A percentile compares a stretch with the other conserved stretches of the same genome.
Conservation (phyloP, 352 stramenopile genomes). For the Phytophthora fragariae region DNA sequence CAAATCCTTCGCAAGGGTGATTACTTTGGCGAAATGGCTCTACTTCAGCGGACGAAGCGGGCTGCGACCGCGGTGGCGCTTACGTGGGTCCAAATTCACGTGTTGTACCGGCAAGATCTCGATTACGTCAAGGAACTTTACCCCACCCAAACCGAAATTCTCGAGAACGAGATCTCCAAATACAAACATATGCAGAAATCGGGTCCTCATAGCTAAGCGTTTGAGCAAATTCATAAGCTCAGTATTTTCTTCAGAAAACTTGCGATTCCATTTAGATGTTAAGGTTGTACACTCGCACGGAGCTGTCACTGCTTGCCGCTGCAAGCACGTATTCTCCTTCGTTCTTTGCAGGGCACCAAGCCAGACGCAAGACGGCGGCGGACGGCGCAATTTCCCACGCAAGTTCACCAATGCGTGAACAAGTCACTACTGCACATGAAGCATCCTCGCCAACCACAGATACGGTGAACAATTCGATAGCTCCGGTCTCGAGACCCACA, state of each 20-base stretch:
- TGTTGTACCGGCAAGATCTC: constrained; percentile 64
- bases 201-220: not conserved
- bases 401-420: constrained; percentile 30
- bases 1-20: constrained; percentile 73
- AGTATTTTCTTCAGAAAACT: not conserved
- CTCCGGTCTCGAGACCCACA: constrained; percentile 68
- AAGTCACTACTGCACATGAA: constrained; percentile 5
- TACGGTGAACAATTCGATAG: constrained; percentile 52
- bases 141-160: constrained; percentile 55
- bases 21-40: constrained; percentile 82
- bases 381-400: constrained; percentile 39
- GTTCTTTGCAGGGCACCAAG: constrained; percentile 43
- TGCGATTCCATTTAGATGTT: not conserved
- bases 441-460: not conserved
- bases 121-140: constrained; percentile 75
- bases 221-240: not conserved
- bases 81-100: constrained; percentile 81
- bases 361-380: constrained; percentile 52
- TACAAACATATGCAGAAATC: constrained; percentile 53
- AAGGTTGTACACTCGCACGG: constrained; percentile 59
- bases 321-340: constrained; percentile 35
- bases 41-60: constrained; percentile 70
- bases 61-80: constrained; percentile 73
- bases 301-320: constrained; percentile 57
- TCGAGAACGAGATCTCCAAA: constrained; percentile 81